Evolutionary conservation across 768 basidiomycete genomes (phyloP), one percentile per base, ranked within the genome.

Genomic region (Chalciporus piperatus): DNA sequence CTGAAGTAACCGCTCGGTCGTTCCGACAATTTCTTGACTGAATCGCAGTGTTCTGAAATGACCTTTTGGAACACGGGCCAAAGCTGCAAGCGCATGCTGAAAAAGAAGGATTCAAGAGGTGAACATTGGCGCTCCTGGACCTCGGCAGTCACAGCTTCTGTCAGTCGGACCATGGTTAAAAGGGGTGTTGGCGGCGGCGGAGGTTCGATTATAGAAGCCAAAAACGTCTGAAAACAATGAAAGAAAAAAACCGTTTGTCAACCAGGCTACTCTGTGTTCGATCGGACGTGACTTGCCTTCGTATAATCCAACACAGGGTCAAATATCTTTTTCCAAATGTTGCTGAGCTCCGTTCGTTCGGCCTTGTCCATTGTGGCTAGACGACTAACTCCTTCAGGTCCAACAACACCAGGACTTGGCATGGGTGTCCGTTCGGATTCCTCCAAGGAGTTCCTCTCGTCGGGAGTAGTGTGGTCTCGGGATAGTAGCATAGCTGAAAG

Each of bases 41-140:
- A 79, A 13, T 95, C 92, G 41, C 87, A 75, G 57, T 98, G 84
- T 17, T 87, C 84, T 20, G 87, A 81, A 84, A 98, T 89, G 27
- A 79, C 80, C 61, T 89, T 95, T 64, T 95, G 89, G 70, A 96
- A 98, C 5, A 88, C 75, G 2, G 96, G 97, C 92, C 94, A 98
- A 77, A 98, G 82, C 58, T 85, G 79, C 48, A 99, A 70, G 19
- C 92, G 85, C 40, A 94, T 76, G 2, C 79, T 76, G 66, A 93
- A 89, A 45, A 95, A 76, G 67, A 87, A 93, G 8, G 81, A 78
- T 59, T 95, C 90, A 19, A 94, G 77, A 13, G 94, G 90, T 6
- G 84, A 73, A 59, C 89, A 92, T 10, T 78, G 81, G 43, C 93
- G 84, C 57, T 78, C 80, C 62, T 92, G 87, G 12, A 91, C 80